phyloP scores from a whole-genome alignment of 1,139 yeast species.

The Blastobotrys indianensis region DNA sequence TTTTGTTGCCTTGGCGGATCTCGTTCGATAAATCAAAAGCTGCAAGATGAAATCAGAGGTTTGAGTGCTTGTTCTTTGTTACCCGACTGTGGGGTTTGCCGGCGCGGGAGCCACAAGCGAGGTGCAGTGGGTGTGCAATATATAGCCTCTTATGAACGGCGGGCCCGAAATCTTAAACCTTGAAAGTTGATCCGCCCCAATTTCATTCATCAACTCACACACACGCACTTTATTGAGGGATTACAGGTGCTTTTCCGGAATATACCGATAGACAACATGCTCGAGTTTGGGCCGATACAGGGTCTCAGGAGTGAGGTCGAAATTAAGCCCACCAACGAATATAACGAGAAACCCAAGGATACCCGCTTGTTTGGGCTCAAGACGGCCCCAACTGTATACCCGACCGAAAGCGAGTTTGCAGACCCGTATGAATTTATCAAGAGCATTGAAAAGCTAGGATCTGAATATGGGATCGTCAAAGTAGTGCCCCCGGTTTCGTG shows the following conservation, averaged over 20 bases:
- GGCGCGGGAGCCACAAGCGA: too few relatives aligned
- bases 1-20: not conserved
- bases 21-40: not conserved
- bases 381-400: conserved; percentile 46
- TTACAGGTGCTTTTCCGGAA: too few relatives aligned
- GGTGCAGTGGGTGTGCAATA: not conserved
- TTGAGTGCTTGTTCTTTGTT: too few relatives aligned
- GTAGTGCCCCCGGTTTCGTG: conserved; percentile 49
- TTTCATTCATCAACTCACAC: not conserved
- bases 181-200: not conserved
- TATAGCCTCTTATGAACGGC: not conserved
- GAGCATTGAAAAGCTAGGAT: conserved; percentile 42
- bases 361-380: conserved; percentile 28
- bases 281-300: conserved; percentile 4
- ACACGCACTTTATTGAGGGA: not conserved
- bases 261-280: not conserved
- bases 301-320: conserved; percentile 17
- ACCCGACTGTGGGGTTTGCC: too few relatives aligned
- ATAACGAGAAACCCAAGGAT: conserved; percentile 18
- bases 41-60: too few relatives aligned
- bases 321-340: conserved; percentile 15
- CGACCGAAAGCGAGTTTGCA: conserved; percentile 41
- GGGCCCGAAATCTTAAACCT: not conserved
- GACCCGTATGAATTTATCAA: conserved; percentile 48
- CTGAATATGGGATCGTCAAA: conserved; percentile 65